These are phyloP conservation scores for Neoboletus brunneissimus DNA, from an alignment of 768 basidiomycete genomes.

Conservation along the genomic window DNA sequence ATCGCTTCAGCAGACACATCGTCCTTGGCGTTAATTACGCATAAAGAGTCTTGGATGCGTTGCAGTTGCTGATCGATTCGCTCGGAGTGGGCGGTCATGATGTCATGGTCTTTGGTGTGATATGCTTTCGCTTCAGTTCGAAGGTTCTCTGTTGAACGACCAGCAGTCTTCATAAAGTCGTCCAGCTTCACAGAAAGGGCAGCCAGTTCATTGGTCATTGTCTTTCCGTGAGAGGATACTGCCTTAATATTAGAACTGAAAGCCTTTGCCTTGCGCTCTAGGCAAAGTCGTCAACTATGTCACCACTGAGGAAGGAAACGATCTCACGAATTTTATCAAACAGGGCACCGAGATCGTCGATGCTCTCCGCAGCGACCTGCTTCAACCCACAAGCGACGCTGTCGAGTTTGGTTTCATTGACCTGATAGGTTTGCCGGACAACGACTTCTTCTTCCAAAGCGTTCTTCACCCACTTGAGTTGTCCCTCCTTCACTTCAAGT, in stretches of 20 bases:
- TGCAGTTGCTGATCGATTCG: constrained; percentile 58
- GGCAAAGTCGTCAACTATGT: constrained; percentile 7
- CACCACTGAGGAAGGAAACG: background rate
- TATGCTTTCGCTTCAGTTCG: constrained; percentile 55
- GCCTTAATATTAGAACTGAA: constrained; percentile 63
- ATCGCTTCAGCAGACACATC: constrained; percentile 53
- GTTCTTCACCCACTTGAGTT: constrained; percentile 54
- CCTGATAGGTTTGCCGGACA: constrained; percentile 73
- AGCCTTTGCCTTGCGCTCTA: constrained; percentile 72
- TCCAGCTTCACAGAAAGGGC: constrained; percentile 56
- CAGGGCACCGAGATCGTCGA: constrained; percentile 65
- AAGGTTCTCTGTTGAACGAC: constrained; percentile 52
- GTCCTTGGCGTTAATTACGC: constrained; percentile 55
- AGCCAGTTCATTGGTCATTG: constrained; percentile 52
- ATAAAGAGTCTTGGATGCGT: constrained; percentile 50
- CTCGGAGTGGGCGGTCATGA: constrained; percentile 47
- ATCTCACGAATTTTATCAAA: constrained; percentile 81
- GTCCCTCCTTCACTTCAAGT: constrained; percentile 51
- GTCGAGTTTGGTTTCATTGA: constrained; percentile 69
- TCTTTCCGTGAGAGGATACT: constrained; percentile 60
- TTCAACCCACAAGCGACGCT: constrained; percentile 70
- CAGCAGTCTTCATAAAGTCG: constrained; percentile 57
- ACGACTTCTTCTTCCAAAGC: constrained; percentile 78
- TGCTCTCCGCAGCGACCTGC: constrained; percentile 60
- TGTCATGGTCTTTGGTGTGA: constrained; percentile 53